phyloP scores from a whole-genome alignment of 768 basidiomycete genomes.

The Amylocystis lapponica region DNA sequence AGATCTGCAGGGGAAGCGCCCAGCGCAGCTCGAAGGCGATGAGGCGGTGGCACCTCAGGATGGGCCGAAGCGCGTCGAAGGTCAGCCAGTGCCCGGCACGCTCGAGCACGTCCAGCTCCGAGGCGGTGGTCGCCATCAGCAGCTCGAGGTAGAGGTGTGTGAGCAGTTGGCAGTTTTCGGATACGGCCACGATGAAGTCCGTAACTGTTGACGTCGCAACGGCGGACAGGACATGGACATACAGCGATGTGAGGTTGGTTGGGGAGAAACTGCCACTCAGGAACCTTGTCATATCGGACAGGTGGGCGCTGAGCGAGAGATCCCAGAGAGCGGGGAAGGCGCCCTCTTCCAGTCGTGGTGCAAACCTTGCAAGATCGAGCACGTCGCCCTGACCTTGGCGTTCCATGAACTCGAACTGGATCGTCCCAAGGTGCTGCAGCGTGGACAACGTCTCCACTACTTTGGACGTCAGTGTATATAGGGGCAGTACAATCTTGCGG shows the following conservation, averaged over 20 bases:
- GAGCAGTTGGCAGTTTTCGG: slow-evolving; percentile 44
- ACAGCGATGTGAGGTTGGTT: slow-evolving; percentile 42
- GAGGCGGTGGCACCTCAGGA: slow-evolving; percentile 28
- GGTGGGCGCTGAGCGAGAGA: slow-evolving; percentile 40
- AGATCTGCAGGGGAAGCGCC: slow-evolving; percentile 19
- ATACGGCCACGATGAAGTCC: slow-evolving; percentile 37
- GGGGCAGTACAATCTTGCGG: slow-evolving; percentile 43
- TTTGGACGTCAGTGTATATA: slow-evolving; percentile 42
- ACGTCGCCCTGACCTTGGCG: slow-evolving; percentile 43
- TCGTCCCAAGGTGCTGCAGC: slow-evolving; percentile 33
- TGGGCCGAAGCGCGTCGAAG: slow-evolving; percentile 31
- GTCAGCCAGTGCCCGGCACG: slow-evolving; percentile 16
- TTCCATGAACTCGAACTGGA: slow-evolving; percentile 51
- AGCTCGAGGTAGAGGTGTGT: slow-evolving; percentile 35
- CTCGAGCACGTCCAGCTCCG: background rate
- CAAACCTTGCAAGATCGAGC: slow-evolving; percentile 38
- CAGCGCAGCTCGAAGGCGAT: slow-evolving; percentile 28
- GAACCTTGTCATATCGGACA: slow-evolving; percentile 41
- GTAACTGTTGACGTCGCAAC: slow-evolving; percentile 38
- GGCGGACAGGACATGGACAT: slow-evolving; percentile 42
- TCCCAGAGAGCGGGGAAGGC: slow-evolving; percentile 52
- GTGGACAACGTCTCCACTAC: slow-evolving; percentile 43
- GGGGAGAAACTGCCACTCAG: slow-evolving; percentile 42
- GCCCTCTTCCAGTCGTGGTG: slow-evolving; percentile 38
- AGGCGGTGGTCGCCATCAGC: slow-evolving; percentile 7